Conservation (phyloP, 208 protist species). For the Wallacemonas sp. region DNA sequence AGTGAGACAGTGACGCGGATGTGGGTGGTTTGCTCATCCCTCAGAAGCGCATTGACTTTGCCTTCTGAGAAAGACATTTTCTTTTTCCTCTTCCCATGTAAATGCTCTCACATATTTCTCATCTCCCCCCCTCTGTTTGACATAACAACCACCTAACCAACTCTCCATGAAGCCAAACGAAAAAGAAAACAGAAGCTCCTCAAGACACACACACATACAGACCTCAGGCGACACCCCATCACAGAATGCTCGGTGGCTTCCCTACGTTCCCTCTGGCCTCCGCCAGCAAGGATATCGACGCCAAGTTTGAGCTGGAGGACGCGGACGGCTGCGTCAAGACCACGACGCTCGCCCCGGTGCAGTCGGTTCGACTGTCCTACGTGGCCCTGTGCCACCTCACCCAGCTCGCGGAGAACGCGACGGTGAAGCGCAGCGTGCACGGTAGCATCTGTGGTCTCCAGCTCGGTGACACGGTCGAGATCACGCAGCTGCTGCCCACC, state of each 20-base stretch:
- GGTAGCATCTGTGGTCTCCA: slow-evolving; percentile 63
- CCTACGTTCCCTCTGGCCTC: slow-evolving; percentile 42
- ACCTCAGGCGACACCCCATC: too few species aligned
- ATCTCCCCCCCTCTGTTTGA: background rate
- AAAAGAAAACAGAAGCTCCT: background rate
- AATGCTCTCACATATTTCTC: background rate
- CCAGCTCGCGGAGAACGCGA: slow-evolving; percentile 35
- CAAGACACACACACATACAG: background rate
- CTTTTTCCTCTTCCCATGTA: background rate
- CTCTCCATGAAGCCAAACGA: background rate
- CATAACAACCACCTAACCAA: background rate
- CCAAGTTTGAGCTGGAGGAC: slow-evolving; percentile 25
- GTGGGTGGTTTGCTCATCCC: too few species aligned
- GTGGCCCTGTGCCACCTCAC: slow-evolving; percentile 53
- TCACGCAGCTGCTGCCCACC: slow-evolving; percentile 50
- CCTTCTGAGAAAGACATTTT: too few species aligned
- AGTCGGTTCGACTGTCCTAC: slow-evolving; percentile 47
- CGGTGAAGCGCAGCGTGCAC: slow-evolving; percentile 40
- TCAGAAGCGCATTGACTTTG: too few species aligned
- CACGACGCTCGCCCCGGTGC: slow-evolving; percentile 23
- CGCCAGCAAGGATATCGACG: slow-evolving; percentile 28
- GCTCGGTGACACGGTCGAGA: slow-evolving; percentile 41
- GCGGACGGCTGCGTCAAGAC: slow-evolving; percentile 33
- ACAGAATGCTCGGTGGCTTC: slow-evolving; percentile 61
- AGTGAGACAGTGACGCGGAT: too few species aligned